These are phyloP conservation scores for Silene conica DNA, from an alignment of 148 eudicot genomes.

Conservation along the genomic window DNA sequence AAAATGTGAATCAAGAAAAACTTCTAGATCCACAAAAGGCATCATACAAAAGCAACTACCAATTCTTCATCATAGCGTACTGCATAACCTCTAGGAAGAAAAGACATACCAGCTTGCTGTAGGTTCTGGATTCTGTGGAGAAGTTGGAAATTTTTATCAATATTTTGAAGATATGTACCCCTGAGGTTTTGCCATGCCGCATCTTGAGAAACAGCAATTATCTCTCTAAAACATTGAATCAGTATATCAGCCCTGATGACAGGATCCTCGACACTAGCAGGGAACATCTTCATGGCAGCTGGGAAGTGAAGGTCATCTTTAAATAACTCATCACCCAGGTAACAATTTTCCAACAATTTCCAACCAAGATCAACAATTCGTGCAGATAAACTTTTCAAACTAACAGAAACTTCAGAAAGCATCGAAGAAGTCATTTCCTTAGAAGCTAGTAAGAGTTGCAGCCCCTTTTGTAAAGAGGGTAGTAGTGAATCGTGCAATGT, in stretches of 20 bases:
- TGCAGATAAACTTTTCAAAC: constrained; percentile 64
- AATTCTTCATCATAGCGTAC: neutral
- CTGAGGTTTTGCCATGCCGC: constrained; percentile 35
- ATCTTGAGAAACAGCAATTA: constrained; percentile 48
- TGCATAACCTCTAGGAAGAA: constrained; percentile 2
- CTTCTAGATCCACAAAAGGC: neutral
- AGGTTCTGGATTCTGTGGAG: constrained; percentile 55
- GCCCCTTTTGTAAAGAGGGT: constrained; percentile 71
- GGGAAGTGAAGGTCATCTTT: constrained; percentile 46
- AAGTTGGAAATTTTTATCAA: constrained; percentile 53
- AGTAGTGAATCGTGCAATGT: constrained; percentile 77
- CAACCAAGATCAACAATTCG: constrained; percentile 78
- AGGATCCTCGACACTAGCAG: constrained; percentile 89
- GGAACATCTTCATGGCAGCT: constrained; percentile 71
- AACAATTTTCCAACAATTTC: constrained; percentile 68
- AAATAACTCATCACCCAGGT: constrained; percentile 66
- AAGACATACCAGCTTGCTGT: constrained; percentile 47
- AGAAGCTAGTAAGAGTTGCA: constrained; percentile 45
- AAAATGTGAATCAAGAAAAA: too few relatives aligned
- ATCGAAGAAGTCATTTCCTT: constrained; percentile 30
- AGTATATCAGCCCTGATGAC: constrained; percentile 79
- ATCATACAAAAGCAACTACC: too few relatives aligned
- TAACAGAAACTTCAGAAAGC: constrained; percentile 47
- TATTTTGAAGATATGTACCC: constrained; percentile 64
- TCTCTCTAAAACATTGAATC: constrained; percentile 74